Evolutionary conservation across 2,329 filamentous ascomycete genomes (phyloP), one percentile per base, ranked within the genome.

Genomic region (Teratosphaeria zuluensis): DNA sequence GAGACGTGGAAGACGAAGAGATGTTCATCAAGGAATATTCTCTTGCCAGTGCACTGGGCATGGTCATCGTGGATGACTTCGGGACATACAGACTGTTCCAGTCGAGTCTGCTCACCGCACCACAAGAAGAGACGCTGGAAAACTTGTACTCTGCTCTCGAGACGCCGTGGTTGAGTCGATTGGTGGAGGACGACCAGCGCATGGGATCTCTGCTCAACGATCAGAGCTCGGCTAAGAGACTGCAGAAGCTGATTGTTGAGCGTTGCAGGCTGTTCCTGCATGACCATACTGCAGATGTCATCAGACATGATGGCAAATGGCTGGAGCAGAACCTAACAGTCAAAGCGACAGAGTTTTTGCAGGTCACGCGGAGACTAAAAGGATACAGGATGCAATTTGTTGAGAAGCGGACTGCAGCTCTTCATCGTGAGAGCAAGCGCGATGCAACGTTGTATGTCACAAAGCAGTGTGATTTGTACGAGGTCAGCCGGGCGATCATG

Each of bases 21-120:
- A 70, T 72, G 5, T 71, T 70, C 31, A 83, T 92, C 67, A 87
- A 85, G 64, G 87, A 92, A 63, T 96, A 88, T 73, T 87, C 89
- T 63, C 81, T 99, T 42, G 86, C 87, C 1, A 77, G 82, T 35
- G 86, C 92, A 1, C 79, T 76, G 55, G 80, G 88, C 56, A 88
- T 94, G 65, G 86, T 94, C 51, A 82, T 95, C 58, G 78, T 92
- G 11, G 90, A 96, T 69, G 92, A 97, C 67, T 92, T 94, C 66
- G 88, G 90, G 66, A 91, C 88, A 68, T 96, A 92, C 71, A 86
- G 87, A 35, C 79, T 94, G 1, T 99, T 99, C 78, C 92, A 92
- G 69, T 84, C 90, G 56, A 84, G 85, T 62, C 79, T 99, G 32
- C 81, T 95, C 31, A 91, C 88, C 61, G 91, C 92, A 0, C 95